Evolutionary conservation across 2,329 filamentous ascomycete genomes (phyloP).

Genomic region (Scedosporium minutisporum): DNA sequence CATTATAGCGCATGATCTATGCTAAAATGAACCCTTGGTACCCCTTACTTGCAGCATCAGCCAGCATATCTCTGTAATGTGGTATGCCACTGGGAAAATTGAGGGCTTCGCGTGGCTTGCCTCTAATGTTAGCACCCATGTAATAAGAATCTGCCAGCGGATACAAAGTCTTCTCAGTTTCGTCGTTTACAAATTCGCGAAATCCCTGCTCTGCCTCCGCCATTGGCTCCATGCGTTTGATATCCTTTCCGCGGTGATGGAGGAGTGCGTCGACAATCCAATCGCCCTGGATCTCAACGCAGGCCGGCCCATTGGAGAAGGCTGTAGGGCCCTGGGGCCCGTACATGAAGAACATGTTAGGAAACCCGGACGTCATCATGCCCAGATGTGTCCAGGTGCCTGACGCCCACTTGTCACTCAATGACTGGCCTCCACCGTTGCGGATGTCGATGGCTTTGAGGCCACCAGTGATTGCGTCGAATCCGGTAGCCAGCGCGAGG

Average conservation of each 20-base stretch:
- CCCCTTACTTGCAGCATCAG: too few relatives aligned
- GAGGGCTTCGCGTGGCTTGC: too few relatives aligned
- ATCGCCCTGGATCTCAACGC: conserved; percentile 28
- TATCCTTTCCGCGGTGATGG: conserved; percentile 17
- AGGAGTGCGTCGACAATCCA: conserved; percentile 26
- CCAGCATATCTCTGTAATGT: too few relatives aligned
- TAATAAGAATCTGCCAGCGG: not conserved
- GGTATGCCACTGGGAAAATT: too few relatives aligned
- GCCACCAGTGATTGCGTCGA: conserved; percentile 30
- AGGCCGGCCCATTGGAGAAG: conserved; percentile 29
- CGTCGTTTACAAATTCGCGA: conserved; percentile 6
- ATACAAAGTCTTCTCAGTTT: not conserved
- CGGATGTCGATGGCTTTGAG: conserved; percentile 28
- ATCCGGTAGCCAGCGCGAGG: conserved; percentile 28
- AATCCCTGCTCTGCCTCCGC: conserved; percentile 21
- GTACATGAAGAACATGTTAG: conserved; percentile 36
- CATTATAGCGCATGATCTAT: too few relatives aligned
- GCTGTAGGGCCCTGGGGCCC: conserved; percentile 29
- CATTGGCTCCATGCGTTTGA: conserved; percentile 21
- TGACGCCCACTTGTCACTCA: conserved; percentile 26
- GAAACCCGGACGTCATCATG: conserved; percentile 27
- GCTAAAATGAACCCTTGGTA: too few relatives aligned
- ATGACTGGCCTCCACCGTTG: conserved; percentile 18
- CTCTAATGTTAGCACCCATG: not conserved
- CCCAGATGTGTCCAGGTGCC: conserved; percentile 30